Percentiles rank a stretch among this genome's conserved stretches.
Conservation (phyloP, 495 filamentous ascomycete genomes). For the Neurospora africana region DNA sequence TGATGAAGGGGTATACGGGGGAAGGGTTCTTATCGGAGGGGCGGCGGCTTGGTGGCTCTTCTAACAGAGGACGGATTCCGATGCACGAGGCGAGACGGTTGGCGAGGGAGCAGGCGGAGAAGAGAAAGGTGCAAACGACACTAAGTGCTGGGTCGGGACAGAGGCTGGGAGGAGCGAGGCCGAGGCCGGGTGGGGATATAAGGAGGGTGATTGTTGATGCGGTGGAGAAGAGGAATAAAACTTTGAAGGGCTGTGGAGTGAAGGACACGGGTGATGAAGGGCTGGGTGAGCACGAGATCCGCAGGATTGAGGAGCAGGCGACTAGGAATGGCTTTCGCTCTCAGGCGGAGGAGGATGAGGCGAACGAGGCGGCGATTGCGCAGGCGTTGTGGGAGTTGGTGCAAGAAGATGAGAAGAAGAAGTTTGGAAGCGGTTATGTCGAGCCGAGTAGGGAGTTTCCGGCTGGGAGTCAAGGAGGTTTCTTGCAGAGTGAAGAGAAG, state of each 20-base stretch:
- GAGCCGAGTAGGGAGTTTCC: slow-evolving; percentile 53
- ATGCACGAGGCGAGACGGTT: slow-evolving; percentile 65
- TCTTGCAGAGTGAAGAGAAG: slow-evolving; percentile 2
- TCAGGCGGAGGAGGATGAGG: slow-evolving; percentile 78
- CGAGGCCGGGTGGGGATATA: slow-evolving; percentile 57
- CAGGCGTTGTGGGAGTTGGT: slow-evolving; percentile 81
- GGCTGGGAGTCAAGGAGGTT: slow-evolving; percentile 36
- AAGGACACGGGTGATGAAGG: slow-evolving; percentile 46
- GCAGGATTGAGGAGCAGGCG: slow-evolving; percentile 53
- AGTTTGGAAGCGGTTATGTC: slow-evolving; percentile 55
- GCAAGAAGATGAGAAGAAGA: slow-evolving; percentile 61
- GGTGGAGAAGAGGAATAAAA: slow-evolving; percentile 54
- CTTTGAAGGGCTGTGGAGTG: slow-evolving; percentile 49
- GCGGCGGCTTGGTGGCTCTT: slow-evolving; percentile 44
- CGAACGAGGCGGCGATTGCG: slow-evolving; percentile 81
- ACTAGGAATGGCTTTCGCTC: slow-evolving; percentile 68
- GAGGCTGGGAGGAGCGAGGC: slow-evolving; percentile 55
- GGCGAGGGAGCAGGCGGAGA: slow-evolving; percentile 68
- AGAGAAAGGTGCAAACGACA: slow-evolving; percentile 33
- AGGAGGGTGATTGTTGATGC: slow-evolving; percentile 65
- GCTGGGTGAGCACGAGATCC: slow-evolving; percentile 46
- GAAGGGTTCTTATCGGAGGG: slow-evolving; percentile 79
- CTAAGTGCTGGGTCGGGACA: slow-evolving; percentile 56
- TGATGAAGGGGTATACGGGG: slow-evolving; percentile 77
- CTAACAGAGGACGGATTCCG: slow-evolving; percentile 35